Evolutionary conservation across 768 basidiomycete genomes (phyloP), one percentile per base, ranked within the genome.

Genomic region (Kwoniella dendrophila): DNA sequence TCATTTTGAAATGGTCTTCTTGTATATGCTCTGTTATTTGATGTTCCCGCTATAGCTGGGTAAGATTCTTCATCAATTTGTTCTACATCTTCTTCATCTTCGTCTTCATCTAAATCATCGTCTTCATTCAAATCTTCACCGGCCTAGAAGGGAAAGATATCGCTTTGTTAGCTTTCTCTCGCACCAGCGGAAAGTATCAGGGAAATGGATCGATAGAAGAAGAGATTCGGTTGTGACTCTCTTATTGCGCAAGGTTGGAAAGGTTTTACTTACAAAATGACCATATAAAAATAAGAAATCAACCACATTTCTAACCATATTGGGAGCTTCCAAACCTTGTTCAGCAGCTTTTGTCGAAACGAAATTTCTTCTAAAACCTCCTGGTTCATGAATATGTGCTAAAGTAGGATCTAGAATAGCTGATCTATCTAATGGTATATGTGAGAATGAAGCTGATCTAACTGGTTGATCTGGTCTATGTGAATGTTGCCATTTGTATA

Each of bases 221-320:
- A n/a, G n/a, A n/a, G n/a, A n/a, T n/a, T n/a, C n/a, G n/a, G n/a
- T n/a, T n/a, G n/a, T 18, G 36, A 38, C 36, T 38, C 8, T 38
- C 36, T 38, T 8, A 8, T 18, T 38, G 20, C 20, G 6, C 43
- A 11, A 6, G 20, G 33, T 10, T 47, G 6, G 6, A 8, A 11
- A 6, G 20, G 33, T 10, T 47, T 53, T 30, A 82, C 93, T 81
- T 74, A 94, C 95, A 74, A 96, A 97, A 78, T 98, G 95, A 3
- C 96, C 96, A 73, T 91, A 99, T 26, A 98, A 83, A 72, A 89
- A 89, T 45, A 99, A 81, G 78, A 99, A 99, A 72, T 97, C 93
- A 63, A 97, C 89, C 64, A 95, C 94, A 73, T 90, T 94, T 71
- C 88, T 88, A 30, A 85, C 77, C 62, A 92, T 82, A 49, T 73